Percentiles rank a stretch among this genome's conserved stretches.
phyloP scores from a whole-genome alignment of 495 filamentous ascomycete species.

The Lasiosphaeria miniovina region DNA sequence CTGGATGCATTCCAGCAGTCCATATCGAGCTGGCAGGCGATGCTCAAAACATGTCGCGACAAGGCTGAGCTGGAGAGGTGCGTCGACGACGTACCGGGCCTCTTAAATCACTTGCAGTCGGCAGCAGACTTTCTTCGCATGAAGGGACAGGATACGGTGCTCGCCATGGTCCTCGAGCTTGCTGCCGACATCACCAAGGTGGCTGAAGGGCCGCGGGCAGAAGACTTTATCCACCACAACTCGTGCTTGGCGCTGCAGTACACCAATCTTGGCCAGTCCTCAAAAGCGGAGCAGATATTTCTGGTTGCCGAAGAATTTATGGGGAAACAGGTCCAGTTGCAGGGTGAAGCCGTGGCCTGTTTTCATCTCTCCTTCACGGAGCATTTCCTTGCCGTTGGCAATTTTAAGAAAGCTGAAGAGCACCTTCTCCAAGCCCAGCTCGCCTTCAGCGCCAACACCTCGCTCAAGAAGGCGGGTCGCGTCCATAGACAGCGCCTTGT shows the following conservation, averaged over 20 bases:
- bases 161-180: constrained; percentile 48
- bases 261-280: constrained; percentile 71
- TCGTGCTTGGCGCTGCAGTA: constrained; percentile 67
- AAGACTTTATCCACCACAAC: constrained; percentile 58
- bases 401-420: constrained; percentile 55
- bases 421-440: constrained; percentile 37
- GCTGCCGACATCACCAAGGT: constrained; percentile 52
- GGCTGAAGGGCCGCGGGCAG: constrained; percentile 46
- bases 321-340: constrained; percentile 10
- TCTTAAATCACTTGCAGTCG: constrained; percentile 60
- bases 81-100: constrained; percentile 61
- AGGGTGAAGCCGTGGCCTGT: constrained; percentile 39
- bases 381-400: constrained; percentile 66
- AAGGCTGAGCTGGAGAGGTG: constrained; percentile 48
- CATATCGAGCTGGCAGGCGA: constrained; percentile 50
- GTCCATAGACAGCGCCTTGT: constrained; percentile 40
- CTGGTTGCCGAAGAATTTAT: constrained; percentile 50
- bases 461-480: constrained; percentile 20
- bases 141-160: constrained; percentile 54
- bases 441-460: constrained; percentile 23
- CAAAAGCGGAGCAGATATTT: constrained; percentile 66
- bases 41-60: constrained; percentile 47
- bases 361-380: constrained; percentile 73
- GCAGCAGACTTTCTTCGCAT: constrained; percentile 77
- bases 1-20: constrained; percentile 46